A percentile compares a stretch with the other conserved stretches of the same genome.
phyloP scores from a whole-genome alignment of 2,329 filamentous ascomycete genomes.

The Madurella fahalii region DNA sequence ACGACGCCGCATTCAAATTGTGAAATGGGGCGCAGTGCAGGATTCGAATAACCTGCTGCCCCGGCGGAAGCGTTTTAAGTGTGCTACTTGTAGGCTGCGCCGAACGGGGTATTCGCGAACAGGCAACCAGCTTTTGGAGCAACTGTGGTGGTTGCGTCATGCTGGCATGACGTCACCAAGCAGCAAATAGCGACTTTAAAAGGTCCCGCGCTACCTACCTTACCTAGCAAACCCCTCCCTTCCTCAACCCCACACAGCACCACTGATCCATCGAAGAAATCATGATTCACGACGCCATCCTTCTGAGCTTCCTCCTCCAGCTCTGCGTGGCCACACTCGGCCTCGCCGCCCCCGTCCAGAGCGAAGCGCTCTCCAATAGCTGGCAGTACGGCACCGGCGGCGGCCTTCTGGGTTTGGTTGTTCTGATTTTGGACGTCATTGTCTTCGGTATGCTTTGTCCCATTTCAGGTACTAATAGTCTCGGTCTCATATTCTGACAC shows the following conservation, averaged over 20 bases:
- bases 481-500: conserved; percentile 11
- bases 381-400: conserved; percentile 60
- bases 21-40: no score
- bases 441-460: conserved; percentile 51
- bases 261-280: background rate
- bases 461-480: background rate
- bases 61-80: no score
- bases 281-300: conserved; percentile 32
- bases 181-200: background rate
- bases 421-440: conserved; percentile 59
- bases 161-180: background rate
- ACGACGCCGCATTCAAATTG: no score
- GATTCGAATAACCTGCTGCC: no score
- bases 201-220: no score
- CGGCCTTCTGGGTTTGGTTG: conserved; percentile 57
- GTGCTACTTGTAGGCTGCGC: no score
- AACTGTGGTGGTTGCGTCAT: background rate
- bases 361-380: conserved; percentile 37
- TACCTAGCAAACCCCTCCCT: no score
- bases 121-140: no score
- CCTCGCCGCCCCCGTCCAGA: conserved; percentile 45
- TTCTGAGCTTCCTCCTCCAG: conserved; percentile 46
- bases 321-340: conserved; percentile 48
- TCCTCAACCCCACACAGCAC: background rate
- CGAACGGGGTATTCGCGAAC: no score